Percentiles rank a stretch among this genome's conserved stretches.
Conservation (phyloP, 306 rosid species). For the Calophaca sinica region DNA sequence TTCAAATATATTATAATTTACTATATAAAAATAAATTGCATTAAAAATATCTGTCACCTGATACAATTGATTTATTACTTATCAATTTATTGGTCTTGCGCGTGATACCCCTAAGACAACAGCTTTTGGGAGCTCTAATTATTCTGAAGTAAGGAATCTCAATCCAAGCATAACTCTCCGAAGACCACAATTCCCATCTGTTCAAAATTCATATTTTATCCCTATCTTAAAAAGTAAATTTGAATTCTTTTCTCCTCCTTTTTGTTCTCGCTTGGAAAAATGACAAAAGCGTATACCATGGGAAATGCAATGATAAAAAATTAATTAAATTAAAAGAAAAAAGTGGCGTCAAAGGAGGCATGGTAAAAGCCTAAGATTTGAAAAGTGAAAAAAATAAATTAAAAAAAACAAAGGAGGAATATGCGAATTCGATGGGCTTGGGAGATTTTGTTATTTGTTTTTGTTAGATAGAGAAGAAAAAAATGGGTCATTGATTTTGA, state of each 20-base stretch:
- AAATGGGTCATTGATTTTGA: conserved; percentile 45
- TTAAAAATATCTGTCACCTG: background rate
- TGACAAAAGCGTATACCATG: conserved; percentile 7
- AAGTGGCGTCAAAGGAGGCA: background rate
- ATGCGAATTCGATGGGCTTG: conserved; percentile 49
- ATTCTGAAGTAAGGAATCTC: background rate
- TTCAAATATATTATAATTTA: too few relatives aligned
- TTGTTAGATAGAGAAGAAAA: background rate
- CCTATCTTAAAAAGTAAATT: background rate
- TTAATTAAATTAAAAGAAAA: too few relatives aligned
- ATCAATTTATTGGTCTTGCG: background rate
- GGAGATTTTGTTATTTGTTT: conserved; percentile 33
- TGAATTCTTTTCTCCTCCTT: background rate
- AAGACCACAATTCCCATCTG: too few relatives aligned
- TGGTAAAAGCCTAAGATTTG: background rate
- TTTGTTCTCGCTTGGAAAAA: background rate
- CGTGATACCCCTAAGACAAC: background rate
- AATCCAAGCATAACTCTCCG: too few relatives aligned
- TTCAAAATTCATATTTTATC: too few relatives aligned
- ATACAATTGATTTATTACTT: background rate
- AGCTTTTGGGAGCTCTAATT: conserved; percentile 1
- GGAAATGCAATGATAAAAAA: background rate
- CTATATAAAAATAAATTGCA: too few relatives aligned
- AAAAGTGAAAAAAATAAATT: background rate
- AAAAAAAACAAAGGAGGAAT: conserved; percentile 6